A percentile compares a stretch with the other conserved stretches of the same genome.
Conservation (phyloP, 192 early-diverging fungal species). For the Phycomyces nitens region DNA sequence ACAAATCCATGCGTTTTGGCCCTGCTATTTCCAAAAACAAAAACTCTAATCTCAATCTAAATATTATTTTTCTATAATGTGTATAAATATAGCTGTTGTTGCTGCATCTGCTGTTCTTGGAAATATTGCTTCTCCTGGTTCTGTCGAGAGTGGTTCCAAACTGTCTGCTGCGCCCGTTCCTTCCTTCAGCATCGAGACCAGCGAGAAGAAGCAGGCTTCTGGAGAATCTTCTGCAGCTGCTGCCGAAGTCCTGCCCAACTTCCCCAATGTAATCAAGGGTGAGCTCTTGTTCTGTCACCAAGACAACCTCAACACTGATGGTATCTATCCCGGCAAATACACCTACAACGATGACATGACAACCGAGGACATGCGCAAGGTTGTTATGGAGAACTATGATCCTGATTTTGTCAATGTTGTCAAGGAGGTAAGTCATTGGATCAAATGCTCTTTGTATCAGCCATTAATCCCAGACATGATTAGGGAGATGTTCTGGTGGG, state of each 20-base stretch:
- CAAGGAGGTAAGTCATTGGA: constrained; percentile 38
- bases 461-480: background rate
- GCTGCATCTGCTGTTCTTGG: constrained; percentile 91
- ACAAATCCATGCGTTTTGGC: background rate
- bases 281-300: constrained; percentile 85
- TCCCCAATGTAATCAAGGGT: constrained; percentile 71
- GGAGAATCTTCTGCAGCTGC: constrained; percentile 34
- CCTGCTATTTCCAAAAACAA: no score
- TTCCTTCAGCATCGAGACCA: constrained; percentile 23
- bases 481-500: constrained; percentile 83
- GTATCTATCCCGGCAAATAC: constrained; percentile 98
- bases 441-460: background rate
- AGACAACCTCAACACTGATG: constrained; percentile 98
- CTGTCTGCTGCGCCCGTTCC: constrained; percentile 12
- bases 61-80: background rate
- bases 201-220: constrained; percentile 4
- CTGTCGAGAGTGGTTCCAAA: background rate
- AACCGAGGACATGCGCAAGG: constrained; percentile 83
- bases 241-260: constrained; percentile 56
- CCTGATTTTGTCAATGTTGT: constrained; percentile 73
- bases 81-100: constrained; percentile 68
- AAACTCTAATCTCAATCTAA: no score
- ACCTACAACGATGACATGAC: constrained; percentile 96
- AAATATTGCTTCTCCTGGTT: constrained; percentile 53
- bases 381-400: constrained; percentile 99